Conservation (phyloP, 768 basidiomycete species). For the Lactarius deliciosus region DNA sequence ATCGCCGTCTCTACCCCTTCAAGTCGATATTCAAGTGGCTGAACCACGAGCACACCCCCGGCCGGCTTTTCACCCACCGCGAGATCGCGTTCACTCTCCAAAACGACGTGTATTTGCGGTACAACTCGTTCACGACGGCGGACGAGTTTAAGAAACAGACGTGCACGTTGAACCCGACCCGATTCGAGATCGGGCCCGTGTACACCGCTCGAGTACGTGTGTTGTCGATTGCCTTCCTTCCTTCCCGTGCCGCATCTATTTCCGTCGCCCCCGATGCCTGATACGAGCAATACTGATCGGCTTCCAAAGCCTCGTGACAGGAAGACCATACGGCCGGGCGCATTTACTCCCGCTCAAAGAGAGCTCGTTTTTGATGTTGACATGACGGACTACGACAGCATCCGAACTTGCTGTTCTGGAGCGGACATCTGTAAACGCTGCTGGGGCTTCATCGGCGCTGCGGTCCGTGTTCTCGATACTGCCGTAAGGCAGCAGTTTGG, state of each 20-base stretch:
- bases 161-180: constrained; percentile 78
- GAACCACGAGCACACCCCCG: constrained; percentile 82
- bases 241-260: neutral
- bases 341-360: constrained; percentile 72
- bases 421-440: constrained; percentile 90
- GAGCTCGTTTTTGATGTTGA: constrained; percentile 99
- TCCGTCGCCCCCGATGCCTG: neutral
- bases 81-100: constrained; percentile 94
- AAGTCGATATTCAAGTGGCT: constrained; percentile 93
- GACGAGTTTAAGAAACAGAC: constrained; percentile 94
- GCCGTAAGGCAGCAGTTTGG: constrained; percentile 88
- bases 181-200: constrained; percentile 96
- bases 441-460: constrained; percentile 93
- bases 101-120: constrained; percentile 90
- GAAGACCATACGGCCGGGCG: constrained; percentile 70
- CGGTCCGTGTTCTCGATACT: constrained; percentile 82
- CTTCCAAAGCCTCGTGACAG: constrained; percentile 76
- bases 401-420: constrained; percentile 92
- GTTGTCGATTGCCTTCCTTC: neutral
- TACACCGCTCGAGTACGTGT: constrained; percentile 78
- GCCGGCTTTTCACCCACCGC: constrained; percentile 84
- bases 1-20: constrained; percentile 91
- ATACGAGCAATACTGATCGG: neutral
- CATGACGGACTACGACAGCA: constrained; percentile 97
- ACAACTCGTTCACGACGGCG: constrained; percentile 81